These are phyloP conservation scores for Claviceps pazoutovae DNA, from an alignment of 2,329 filamentous ascomycete genomes.

Conservation along the genomic window DNA sequence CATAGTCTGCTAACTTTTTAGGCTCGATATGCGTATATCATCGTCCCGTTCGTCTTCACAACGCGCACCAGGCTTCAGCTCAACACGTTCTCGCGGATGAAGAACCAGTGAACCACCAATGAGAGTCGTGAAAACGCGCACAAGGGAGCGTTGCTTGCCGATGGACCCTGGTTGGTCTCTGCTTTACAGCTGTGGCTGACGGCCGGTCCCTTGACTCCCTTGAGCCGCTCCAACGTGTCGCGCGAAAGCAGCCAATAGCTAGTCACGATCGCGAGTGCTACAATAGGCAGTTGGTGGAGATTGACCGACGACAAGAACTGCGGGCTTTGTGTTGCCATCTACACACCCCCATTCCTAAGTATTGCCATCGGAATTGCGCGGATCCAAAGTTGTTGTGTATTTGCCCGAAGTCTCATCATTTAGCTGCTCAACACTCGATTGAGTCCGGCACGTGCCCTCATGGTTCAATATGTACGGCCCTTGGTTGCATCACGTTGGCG, in stretches of 20 bases:
- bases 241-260: not conserved
- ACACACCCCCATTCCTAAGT: not conserved
- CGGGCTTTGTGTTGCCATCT: not conserved
- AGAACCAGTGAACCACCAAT: conserved; percentile 1
- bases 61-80: no score
- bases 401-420: not conserved
- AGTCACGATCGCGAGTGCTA: conserved; percentile 1
- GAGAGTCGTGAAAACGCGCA: not conserved
- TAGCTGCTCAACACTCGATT: not conserved
- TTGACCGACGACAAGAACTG: not conserved
- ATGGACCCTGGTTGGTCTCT: not conserved
- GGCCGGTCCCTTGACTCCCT: no score
- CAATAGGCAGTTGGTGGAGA: not conserved
- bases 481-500: not conserved
- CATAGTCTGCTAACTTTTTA: no score
- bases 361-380: not conserved
- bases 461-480: conserved; percentile 3
- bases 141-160: not conserved
- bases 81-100: not conserved
- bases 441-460: conserved; percentile 3
- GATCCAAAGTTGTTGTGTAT: not conserved
- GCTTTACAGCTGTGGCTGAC: not conserved
- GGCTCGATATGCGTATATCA: no score
- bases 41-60: no score
- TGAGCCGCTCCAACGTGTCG: no score